phyloP scores from a whole-genome alignment of 768 basidiomycete species.

The Collybiopsis confluens region DNA sequence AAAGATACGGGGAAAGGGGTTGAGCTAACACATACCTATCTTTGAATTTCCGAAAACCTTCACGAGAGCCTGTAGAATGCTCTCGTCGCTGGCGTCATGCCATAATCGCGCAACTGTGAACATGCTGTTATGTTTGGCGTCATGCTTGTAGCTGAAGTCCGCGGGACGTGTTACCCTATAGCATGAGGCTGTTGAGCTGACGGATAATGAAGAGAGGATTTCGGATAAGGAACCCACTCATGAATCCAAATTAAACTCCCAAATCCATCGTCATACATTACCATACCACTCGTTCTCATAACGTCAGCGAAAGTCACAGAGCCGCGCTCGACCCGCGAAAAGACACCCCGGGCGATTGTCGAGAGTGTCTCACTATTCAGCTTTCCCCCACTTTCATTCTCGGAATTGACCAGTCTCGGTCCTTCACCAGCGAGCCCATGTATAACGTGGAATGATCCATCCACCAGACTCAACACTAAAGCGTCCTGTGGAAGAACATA shows the following conservation, averaged over 20 bases:
- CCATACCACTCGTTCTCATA: constrained; percentile 55
- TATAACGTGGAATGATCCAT: constrained; percentile 68
- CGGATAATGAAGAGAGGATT: too few relatives aligned
- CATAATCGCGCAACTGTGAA: constrained; percentile 58
- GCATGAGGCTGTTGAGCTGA: too few relatives aligned
- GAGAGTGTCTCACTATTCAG: constrained; percentile 29
- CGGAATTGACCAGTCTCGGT: constrained; percentile 35
- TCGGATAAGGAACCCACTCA: constrained; percentile 44
- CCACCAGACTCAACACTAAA: constrained; percentile 56
- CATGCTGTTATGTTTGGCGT: constrained; percentile 55
- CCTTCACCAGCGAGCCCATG: constrained; percentile 39
- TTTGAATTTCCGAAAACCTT: constrained; percentile 24
- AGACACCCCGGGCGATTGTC: constrained; percentile 43
- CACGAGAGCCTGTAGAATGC: constrained; percentile 29
- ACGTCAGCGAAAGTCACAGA: constrained; percentile 43
- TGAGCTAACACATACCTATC: constrained; percentile 24
- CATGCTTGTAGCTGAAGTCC: constrained; percentile 81
- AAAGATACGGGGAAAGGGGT: not conserved
- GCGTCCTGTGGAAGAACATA: constrained; percentile 48
- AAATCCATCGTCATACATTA: constrained; percentile 54
- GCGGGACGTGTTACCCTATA: constrained; percentile 54
- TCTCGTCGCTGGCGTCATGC: constrained; percentile 34
- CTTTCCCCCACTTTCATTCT: constrained; percentile 22
- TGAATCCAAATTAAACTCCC: constrained; percentile 65
- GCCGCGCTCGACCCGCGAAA: constrained; percentile 41